phyloP scores from a whole-genome alignment of 2,329 filamentous ascomycete genomes.

The Sporothrix brasiliensis region DNA sequence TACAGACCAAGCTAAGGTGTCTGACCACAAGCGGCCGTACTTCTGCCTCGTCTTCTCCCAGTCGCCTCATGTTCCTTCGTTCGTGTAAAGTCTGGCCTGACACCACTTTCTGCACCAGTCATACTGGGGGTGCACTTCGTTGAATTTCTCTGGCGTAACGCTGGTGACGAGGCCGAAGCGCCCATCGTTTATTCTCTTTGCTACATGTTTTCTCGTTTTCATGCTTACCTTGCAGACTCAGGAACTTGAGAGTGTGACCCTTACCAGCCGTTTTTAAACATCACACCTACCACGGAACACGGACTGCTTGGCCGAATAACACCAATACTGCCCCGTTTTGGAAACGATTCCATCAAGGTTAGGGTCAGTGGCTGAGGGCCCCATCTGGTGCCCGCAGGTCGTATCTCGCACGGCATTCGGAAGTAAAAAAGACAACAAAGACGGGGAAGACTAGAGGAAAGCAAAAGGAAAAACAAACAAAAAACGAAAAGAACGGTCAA shows the following conservation, averaged over 20 bases:
- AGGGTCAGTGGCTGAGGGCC: constrained; percentile 20
- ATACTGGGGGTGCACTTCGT: not conserved
- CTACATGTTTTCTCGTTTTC: not conserved
- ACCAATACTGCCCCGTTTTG: constrained; percentile 13
- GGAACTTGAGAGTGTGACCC: not conserved
- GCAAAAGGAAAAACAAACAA: not conserved
- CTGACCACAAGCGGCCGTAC: not conserved
- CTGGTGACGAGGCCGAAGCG: not conserved
- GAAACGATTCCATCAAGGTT: constrained; percentile 7
- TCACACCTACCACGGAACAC: not conserved
- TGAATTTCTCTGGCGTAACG: constrained; percentile 10
- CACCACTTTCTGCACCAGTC: not conserved
- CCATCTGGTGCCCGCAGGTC: constrained; percentile 11
- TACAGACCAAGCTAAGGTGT: not conserved
- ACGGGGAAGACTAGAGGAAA: constrained; percentile 7
- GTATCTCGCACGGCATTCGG: constrained; percentile 15
- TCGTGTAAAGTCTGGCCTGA: constrained; percentile 15
- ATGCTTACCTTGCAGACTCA: not conserved
- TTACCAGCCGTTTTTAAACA: constrained; percentile 1
- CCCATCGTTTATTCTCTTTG: not conserved
- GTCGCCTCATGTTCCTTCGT: not conserved
- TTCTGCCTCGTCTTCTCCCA: not conserved
- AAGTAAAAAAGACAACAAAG: constrained; percentile 10
- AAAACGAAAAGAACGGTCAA: not conserved
- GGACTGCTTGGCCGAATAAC: constrained; percentile 15